phyloP scores from a whole-genome alignment of 176 grass and related monocot genomes.

The Triticum dicoccoides region DNA sequence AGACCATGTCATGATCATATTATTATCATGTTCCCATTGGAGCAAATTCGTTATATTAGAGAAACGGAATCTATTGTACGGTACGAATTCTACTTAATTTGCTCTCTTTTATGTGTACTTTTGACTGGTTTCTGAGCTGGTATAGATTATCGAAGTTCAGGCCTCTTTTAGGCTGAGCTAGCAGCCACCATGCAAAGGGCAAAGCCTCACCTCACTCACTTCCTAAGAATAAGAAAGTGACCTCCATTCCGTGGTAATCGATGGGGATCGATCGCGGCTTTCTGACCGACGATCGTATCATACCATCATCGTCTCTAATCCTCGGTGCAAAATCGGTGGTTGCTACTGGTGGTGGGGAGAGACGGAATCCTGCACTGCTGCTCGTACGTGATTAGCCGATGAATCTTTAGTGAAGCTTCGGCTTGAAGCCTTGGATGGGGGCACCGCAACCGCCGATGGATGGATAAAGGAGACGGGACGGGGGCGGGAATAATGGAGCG shows the following conservation, averaged over 20 bases:
- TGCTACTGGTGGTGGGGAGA: background rate
- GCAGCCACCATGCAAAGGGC: background rate
- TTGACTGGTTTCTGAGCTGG: background rate
- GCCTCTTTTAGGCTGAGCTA: background rate
- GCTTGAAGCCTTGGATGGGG: slow-evolving; percentile 20
- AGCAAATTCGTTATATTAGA: background rate
- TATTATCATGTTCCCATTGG: background rate
- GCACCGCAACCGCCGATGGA: background rate
- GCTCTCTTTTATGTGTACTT: background rate
- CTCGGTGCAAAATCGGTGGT: background rate
- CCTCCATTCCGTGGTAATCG: background rate
- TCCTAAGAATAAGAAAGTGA: background rate
- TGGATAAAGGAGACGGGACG: background rate
- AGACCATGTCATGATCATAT: background rate
- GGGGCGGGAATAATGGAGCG: background rate
- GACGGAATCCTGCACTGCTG: slow-evolving; percentile 6
- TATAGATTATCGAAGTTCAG: background rate
- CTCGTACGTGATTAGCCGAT: background rate
- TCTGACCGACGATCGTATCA: background rate
- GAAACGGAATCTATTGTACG: background rate
- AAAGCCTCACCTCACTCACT: background rate
- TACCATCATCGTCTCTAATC: background rate
- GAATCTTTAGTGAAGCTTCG: slow-evolving; percentile 36
- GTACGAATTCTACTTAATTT: background rate
- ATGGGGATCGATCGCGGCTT: background rate